phyloP scores from a whole-genome alignment of 352 stramenopile species.

The Pythium chondricola region DNA sequence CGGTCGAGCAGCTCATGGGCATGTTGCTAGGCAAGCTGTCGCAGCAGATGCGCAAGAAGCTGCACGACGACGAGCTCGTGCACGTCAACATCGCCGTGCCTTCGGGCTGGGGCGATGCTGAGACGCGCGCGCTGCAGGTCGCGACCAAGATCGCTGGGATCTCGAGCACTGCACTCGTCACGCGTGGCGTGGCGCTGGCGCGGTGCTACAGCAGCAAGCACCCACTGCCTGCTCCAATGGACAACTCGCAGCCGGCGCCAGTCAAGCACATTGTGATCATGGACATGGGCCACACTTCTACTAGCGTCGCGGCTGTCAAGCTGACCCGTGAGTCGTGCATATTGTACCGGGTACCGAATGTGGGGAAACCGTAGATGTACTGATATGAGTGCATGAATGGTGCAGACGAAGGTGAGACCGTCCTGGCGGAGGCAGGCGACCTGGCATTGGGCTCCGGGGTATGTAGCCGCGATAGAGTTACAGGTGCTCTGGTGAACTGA shows the following conservation, averaged over 20 bases:
- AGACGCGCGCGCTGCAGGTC: slow-evolving; percentile 39
- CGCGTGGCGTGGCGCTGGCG: slow-evolving; percentile 48
- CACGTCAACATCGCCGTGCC: slow-evolving; percentile 67
- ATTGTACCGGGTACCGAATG: not conserved
- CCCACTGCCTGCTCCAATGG: slow-evolving; percentile 27
- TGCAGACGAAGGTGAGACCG: slow-evolving; percentile 36
- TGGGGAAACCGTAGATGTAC: too few relatives aligned
- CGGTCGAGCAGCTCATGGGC: slow-evolving; percentile 61
- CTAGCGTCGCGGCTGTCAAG: slow-evolving; percentile 63
- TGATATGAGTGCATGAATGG: too few relatives aligned
- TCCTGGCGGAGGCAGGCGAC: slow-evolving; percentile 52
- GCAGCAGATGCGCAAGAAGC: slow-evolving; percentile 57
- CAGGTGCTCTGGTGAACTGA: not conserved
- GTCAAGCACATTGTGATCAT: slow-evolving; percentile 79
- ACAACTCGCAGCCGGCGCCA: slow-evolving; percentile 56
- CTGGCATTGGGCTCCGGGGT: slow-evolving; percentile 55
- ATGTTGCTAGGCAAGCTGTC: slow-evolving; percentile 78
- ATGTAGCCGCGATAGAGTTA: not conserved
- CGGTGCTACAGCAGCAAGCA: slow-evolving; percentile 84
- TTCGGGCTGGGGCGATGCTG: slow-evolving; percentile 43
- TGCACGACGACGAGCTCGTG: slow-evolving; percentile 28
- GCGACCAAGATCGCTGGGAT: slow-evolving; percentile 64
- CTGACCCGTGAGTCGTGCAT: slow-evolving; percentile 31
- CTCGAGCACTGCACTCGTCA: slow-evolving; percentile 38
- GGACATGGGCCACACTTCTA: slow-evolving; percentile 83